These are phyloP conservation scores for Leccinum olivaceopallidum DNA, from an alignment of 768 basidiomycete genomes.

Conservation along the genomic window DNA sequence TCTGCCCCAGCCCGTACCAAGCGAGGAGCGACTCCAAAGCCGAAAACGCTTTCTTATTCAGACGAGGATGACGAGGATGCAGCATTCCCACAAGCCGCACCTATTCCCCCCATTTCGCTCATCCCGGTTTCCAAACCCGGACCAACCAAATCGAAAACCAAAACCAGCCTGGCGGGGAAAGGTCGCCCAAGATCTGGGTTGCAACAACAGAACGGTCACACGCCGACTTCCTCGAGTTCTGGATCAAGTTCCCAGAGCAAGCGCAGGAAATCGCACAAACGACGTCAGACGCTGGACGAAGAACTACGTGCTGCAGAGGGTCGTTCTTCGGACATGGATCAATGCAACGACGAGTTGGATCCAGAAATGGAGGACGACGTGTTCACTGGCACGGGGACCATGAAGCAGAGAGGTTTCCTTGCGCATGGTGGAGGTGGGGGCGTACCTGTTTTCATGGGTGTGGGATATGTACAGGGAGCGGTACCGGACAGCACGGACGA, in stretches of 20 bases:
- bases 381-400: conserved; percentile 55
- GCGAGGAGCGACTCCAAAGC: conserved; percentile 33
- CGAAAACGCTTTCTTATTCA: conserved; percentile 14
- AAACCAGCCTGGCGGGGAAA: conserved; percentile 18
- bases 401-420: conserved; percentile 59
- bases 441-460: conserved; percentile 67
- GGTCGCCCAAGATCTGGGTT: conserved; percentile 16
- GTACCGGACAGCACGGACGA: conserved; percentile 31
- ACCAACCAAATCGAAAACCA: conserved; percentile 15
- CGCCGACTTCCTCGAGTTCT: conserved; percentile 7
- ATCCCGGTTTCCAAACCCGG: conserved; percentile 21
- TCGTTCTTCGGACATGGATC: conserved; percentile 31
- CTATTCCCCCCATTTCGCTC: conserved; percentile 25
- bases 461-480: conserved; percentile 63
- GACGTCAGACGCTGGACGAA: conserved; percentile 64
- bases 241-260: conserved; percentile 19
- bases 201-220: conserved; percentile 4
- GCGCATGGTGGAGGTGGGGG: conserved; percentile 78
- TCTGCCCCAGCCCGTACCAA: conserved; percentile 57
- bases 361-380: conserved; percentile 46
- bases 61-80: conserved; percentile 31
- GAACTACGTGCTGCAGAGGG: conserved; percentile 55
- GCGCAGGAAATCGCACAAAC: conserved; percentile 24
- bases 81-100: neutral
- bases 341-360: conserved; percentile 39